Base-by-base conservation (phyloP, 768 basidiomycete genomes). In the Hemileccinum impolitum region DNA sequence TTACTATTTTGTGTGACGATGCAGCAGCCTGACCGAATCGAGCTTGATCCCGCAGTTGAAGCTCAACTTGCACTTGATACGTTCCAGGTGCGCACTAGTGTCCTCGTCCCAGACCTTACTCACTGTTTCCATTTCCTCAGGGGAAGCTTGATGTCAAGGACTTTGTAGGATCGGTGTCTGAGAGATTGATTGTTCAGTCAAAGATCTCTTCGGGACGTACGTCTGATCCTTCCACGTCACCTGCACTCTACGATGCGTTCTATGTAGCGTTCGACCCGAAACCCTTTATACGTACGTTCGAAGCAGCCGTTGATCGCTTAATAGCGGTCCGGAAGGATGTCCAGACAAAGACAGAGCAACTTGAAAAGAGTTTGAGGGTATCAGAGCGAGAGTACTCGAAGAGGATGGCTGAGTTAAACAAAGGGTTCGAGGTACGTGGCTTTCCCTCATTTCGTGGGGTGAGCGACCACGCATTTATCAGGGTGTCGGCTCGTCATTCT, bases 311-410 rank as follows among this genome's bases (percentile, higher is more conserved):
- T 11, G 94, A 96, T 70, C 82, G 79, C 45, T 79, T 99, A 30
- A 87, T 99, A 52, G 77, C 83, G 1, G 77, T 96, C 14, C 80
- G 95, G 38, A 90, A 87, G 60, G 88, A 96, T 69, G 90, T 97
- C 7, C 93, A 97, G 54, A 72, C 82, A 19, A 87, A 87, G 69
- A 94, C 92, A 0, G 88, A 93, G 65, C 85, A 88, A 61, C 85
- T 95, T 75, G 95, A 98, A 73, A 90, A 89, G 72, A 85, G 83
- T 56, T 94, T 97, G 13, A 75, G 86, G 39, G 78, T 86, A 0
- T 84, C 93, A 3, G 95, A 98, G 68, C 72, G 93, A 53, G 94
- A 96, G 58, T 99, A 98, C 68, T 89, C 91, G 3, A 90, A 87
- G 73, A 90, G 90, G 67, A 89, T 98, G 80, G 74, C 77, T n/a